Base-by-base conservation (phyloP, 768 basidiomycete genomes). In the Porphyrellus cyaneotinctus region DNA sequence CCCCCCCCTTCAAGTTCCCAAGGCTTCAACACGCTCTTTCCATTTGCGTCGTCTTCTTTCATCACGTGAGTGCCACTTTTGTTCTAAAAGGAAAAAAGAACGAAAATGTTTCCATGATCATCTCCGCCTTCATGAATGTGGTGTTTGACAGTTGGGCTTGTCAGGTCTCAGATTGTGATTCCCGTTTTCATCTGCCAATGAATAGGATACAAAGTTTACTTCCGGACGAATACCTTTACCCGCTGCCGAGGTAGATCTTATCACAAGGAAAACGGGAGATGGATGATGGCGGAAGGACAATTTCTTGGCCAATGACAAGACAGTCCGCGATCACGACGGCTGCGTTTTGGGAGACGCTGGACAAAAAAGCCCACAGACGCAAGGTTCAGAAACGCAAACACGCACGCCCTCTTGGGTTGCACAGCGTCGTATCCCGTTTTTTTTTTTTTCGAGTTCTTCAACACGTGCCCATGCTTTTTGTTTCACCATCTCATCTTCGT, bases 221-320 rank as follows among this genome's bases (percentile, higher is more conserved):
- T 56, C 54, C 48, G 57, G 39, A 58, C 56, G 28, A 48, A 23
- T 14, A 53, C 56, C 30, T 54, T 64, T 56, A n/a, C 74, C 75
- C 14, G 64, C 75, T 6, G 68, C 73, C 31, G 72, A 82, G 49
- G 80, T 84, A 41, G 85, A 89, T 63, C 75, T 87, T 22, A 66
- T 82, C 35, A 78, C 78, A 10, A 83, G 4, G 82, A 17, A 73
- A 82, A 56, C 70, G 75, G 30, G 75, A 76, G 53, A 84, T 87
- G 46, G 78, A 86, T 56, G 82, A 83, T 43, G 82, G 84, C 59
- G 84, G 9, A 87, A 61, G 70, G 76, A 55, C 69, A 64, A 42
- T 82, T 75, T 61, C 23, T 54, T 81, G 53, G 74, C 68, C 23
- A 70, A 74, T 47, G 72, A 84, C 54, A 71, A 67, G 67, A 70